Evolutionary conservation across 2,329 filamentous ascomycete genomes (phyloP).

Genomic region (Helotiales sp.): DNA sequence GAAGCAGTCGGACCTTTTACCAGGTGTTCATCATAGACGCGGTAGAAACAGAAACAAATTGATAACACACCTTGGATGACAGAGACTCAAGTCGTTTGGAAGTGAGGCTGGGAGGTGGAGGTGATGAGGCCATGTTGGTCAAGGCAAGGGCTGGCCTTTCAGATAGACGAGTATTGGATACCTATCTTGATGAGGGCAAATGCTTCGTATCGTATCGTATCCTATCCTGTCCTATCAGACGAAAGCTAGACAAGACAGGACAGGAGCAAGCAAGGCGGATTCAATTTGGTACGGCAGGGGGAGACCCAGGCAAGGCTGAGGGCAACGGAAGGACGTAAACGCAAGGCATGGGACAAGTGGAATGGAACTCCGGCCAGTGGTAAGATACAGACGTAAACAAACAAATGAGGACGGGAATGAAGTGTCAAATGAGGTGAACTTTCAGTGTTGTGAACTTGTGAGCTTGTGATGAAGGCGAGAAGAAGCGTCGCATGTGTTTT

Average conservation of each 20-base stretch:
- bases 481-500: neutral
- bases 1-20: conserved; percentile 69
- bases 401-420: neutral
- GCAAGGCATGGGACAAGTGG: no score
- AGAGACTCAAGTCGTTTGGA: conserved; percentile 6
- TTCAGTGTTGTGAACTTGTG: no score
- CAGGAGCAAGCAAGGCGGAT: neutral
- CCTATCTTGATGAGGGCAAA: no score
- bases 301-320: neutral
- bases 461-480: neutral
- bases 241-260: no score
- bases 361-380: neutral
- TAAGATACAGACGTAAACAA: neutral
- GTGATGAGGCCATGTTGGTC: conserved; percentile 9
- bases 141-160: neutral
- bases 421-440: no score
- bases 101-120: conserved; percentile 3
- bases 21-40: conserved; percentile 59
- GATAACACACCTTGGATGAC: conserved; percentile 18
- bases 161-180: no score
- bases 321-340: neutral
- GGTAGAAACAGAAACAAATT: neutral
- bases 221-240: no score
- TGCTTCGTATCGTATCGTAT: no score
- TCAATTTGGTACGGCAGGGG: neutral